Evolutionary conservation across 768 basidiomycete genomes (phyloP).

Genomic region (Phanerochaete sordida): DNA sequence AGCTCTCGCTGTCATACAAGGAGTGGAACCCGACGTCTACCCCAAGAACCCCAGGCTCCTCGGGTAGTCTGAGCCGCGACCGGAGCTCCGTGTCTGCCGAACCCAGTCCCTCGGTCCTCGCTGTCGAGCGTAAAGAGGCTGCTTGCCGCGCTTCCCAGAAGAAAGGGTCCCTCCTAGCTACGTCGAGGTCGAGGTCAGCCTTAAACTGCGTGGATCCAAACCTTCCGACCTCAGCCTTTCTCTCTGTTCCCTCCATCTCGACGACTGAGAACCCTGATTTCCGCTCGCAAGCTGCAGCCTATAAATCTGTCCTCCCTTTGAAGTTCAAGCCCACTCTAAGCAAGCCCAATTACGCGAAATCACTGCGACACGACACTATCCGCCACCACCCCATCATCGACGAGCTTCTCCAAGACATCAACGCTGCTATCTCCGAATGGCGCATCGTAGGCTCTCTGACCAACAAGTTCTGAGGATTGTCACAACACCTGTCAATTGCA

Average conservation of each 20-base stretch:
- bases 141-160: not conserved
- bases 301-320: not conserved
- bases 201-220: not conserved
- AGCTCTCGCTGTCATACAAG: slow-evolving; percentile 2
- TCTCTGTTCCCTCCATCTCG: not conserved
- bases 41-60: not conserved
- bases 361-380: not conserved
- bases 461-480: not conserved
- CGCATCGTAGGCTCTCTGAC: not conserved
- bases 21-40: not conserved
- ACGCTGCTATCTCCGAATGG: slow-evolving; percentile 10
- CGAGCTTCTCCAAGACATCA: slow-evolving; percentile 2
- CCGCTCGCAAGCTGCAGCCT: not conserved
- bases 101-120: not conserved
- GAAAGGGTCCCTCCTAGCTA: not conserved
- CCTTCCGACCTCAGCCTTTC: not conserved
- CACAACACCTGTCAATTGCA: not conserved
- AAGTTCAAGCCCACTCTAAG: not conserved
- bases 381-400: slow-evolving; percentile 7
- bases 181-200: not conserved
- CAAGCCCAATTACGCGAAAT: not conserved
- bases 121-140: not conserved
- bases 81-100: not conserved
- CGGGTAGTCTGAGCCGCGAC: not conserved
- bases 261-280: not conserved